Evolutionary conservation across 805 yeast species (phyloP), one percentile per base, ranked within the genome.

Genomic region (Grigorovia transvaalensis): DNA sequence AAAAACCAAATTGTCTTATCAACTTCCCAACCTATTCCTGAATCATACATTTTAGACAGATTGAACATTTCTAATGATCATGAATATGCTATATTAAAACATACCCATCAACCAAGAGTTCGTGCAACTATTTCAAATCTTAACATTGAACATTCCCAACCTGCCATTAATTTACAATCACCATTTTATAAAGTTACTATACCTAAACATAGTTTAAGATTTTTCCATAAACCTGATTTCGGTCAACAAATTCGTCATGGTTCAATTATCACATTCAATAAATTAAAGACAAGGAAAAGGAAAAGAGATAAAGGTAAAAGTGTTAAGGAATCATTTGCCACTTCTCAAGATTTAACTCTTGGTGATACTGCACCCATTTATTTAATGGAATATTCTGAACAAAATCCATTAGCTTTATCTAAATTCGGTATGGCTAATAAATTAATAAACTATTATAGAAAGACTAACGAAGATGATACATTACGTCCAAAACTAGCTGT

Each of bases 341-440:
- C 73, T 48, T 78, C 95, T 0, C 72, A 80, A 3, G 97, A 90
- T 64, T 72, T 93, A 52, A 83, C 97, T 0, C 64, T 84, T 6
- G 88, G 96, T 35, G 99, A 93, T 63, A 77, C 88, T 2, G 89
- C 88, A 0, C 80, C 82, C 13, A 75, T 88, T 15, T 80, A 88
- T 54, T 74, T 87, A 50, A 73, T 89, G 74, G 99, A 93, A 64
- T 93, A 91, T 64, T 79, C 93, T 12, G 99, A 93, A 65, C 96
- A 93, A 66, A 74, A 74, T 50, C 99, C 99, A 0, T 70, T 82
- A 46, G 84, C 87, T 1, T 70, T 93, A 33, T 85, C 91, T 4
- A 88, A 87, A 54, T 88, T 85, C 66, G 99, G 99, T 53, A 93
- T 93, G 99, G 95, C 96, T 8, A 84, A 90, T 45, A 93, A 91